Conservation (phyloP, 2,329 filamentous ascomycete species). For the Calonectria pseudoturangicola region DNA sequence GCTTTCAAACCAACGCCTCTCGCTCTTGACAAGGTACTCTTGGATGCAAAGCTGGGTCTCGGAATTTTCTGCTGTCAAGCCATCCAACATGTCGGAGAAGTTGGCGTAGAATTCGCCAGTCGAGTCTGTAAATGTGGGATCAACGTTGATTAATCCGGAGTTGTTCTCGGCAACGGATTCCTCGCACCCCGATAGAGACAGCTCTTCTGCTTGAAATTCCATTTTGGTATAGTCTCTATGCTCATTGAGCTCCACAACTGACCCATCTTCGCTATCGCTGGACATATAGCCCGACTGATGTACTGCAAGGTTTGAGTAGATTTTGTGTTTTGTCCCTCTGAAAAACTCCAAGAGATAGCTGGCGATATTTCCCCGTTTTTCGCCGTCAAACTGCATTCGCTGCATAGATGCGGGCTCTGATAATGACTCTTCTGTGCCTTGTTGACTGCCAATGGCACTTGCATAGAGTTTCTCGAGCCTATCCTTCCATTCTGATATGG, state of each 20-base stretch:
- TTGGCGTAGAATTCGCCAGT: background rate
- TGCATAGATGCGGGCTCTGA: background rate
- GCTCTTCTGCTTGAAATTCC: background rate
- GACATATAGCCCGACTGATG: background rate
- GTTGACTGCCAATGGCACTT: background rate
- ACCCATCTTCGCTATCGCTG: background rate
- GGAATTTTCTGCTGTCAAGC: slow-evolving; percentile 1
- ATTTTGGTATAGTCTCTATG: background rate
- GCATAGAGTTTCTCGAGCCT: slow-evolving; percentile 7
- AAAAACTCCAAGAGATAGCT: background rate
- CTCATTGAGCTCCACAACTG: background rate
- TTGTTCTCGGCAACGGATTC: background rate
- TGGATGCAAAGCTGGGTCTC: slow-evolving; percentile 1
- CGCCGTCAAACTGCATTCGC: slow-evolving; percentile 6
- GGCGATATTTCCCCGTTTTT: background rate
- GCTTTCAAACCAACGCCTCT: slow-evolving; percentile 5
- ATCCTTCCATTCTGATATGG: slow-evolving; percentile 3
- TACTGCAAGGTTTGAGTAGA: background rate
- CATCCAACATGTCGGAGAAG: background rate
- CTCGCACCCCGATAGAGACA: too few species aligned
- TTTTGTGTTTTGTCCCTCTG: background rate
- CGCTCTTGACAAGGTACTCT: background rate
- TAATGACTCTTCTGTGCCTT: background rate
- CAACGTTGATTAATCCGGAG: background rate
- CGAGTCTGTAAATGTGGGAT: background rate